Conservation (phyloP, 441 rosid genomes). For the Arabidopsis hybrid region DNA sequence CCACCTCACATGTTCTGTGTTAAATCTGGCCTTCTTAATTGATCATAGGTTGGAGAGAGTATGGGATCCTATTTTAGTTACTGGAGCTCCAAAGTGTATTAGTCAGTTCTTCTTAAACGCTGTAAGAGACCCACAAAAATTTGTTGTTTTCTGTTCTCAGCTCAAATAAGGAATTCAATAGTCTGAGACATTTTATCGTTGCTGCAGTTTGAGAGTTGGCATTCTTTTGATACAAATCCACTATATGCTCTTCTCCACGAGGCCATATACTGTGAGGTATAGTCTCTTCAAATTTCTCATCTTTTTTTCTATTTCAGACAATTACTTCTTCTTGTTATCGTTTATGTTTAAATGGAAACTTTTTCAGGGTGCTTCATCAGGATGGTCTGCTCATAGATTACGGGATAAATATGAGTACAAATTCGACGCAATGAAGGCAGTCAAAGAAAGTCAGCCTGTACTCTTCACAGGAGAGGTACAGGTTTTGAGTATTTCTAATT, state of each 20-base stretch:
- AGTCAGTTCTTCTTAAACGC: conserved; percentile 79
- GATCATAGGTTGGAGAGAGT: conserved; percentile 79
- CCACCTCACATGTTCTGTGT: background rate
- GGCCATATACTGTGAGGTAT: conserved; percentile 89
- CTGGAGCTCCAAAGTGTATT: conserved; percentile 70
- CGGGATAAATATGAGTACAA: conserved; percentile 53
- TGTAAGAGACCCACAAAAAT: conserved; percentile 50
- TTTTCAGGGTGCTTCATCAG: conserved; percentile 77
- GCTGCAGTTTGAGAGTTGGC: conserved; percentile 79
- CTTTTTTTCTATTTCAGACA: conserved; percentile 5
- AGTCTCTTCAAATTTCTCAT: conserved; percentile 28
- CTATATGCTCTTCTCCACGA: conserved; percentile 88
- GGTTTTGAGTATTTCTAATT: background rate
- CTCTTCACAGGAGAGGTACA: conserved; percentile 90
- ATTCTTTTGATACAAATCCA: conserved; percentile 80
- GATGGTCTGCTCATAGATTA: conserved; percentile 81
- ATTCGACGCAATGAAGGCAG: conserved; percentile 76
- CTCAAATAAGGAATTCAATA: conserved; percentile 23
- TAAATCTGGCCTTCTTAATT: conserved; percentile 11
- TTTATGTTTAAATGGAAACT: background rate
- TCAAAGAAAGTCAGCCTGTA: conserved; percentile 70
- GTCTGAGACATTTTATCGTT: conserved; percentile 29
- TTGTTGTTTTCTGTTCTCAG: conserved; percentile 7
- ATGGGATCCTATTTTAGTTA: conserved; percentile 91
- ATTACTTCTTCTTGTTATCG: conserved; percentile 5